Evolutionary conservation across 345 rosid genomes (phyloP).

Genomic region (Eucalyptus globulus): DNA sequence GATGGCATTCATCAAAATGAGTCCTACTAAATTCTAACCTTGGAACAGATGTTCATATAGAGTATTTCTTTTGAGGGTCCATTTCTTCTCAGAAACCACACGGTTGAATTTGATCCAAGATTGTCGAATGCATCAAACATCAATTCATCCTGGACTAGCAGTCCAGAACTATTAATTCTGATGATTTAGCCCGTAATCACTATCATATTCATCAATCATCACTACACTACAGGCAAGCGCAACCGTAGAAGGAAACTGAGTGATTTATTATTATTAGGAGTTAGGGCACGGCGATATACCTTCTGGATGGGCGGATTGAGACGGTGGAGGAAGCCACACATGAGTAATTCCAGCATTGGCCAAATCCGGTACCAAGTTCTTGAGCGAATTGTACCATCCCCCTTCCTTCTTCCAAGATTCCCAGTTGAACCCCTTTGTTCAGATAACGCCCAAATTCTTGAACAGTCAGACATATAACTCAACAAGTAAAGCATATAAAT

Average conservation of each 20-base stretch:
- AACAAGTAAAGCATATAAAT: neutral
- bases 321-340: conserved; percentile 94
- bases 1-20: neutral
- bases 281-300: conserved; percentile 8
- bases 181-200: neutral
- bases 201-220: neutral
- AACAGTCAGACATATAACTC: neutral
- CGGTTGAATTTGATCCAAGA: neutral
- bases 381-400: conserved; percentile 75
- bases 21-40: neutral
- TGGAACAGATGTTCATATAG: neutral
- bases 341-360: conserved; percentile 60
- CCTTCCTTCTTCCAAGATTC: conserved; percentile 58
- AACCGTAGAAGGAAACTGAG: neutral
- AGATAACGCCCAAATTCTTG: neutral
- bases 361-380: conserved; percentile 39
- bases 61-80: neutral
- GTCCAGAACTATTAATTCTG: neutral
- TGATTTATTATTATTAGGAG: neutral
- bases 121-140: neutral
- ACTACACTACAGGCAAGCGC: neutral
- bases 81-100: neutral
- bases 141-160: neutral
- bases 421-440: conserved; percentile 77
- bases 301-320: conserved; percentile 58